A percentile compares a stretch with the other conserved stretches of the same genome.
phyloP scores from a whole-genome alignment of 805 yeast species.

The Ogataea ganodermae region DNA sequence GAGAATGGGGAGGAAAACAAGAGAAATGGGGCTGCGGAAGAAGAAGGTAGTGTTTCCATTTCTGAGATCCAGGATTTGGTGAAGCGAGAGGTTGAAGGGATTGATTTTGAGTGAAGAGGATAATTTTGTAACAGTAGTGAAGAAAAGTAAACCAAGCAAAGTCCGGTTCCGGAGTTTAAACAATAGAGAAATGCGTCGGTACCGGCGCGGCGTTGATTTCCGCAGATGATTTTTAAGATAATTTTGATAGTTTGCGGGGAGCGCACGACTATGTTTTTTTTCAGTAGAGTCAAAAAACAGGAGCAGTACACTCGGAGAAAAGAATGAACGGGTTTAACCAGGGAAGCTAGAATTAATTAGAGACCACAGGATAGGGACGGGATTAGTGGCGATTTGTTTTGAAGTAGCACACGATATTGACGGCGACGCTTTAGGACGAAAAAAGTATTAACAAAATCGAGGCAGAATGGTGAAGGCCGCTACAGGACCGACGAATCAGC shows the following conservation, averaged over 20 bases:
- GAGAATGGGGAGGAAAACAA: background rate
- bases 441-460: too few species aligned
- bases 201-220: conserved; percentile 1
- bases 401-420: too few species aligned
- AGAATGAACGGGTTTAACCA: background rate
- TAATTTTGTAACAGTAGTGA: background rate
- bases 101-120: conserved; percentile 16
- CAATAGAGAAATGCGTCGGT: background rate
- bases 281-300: background rate
- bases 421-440: too few species aligned
- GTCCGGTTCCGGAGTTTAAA: conserved; percentile 1
- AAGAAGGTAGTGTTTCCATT: conserved; percentile 16
- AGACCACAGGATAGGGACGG: too few species aligned
- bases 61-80: conserved; percentile 23
- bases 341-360: too few species aligned
- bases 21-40: background rate
- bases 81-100: conserved; percentile 23
- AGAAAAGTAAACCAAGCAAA: background rate
- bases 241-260: conserved; percentile 5
- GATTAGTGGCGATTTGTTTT: too few species aligned
- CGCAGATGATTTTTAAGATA: conserved; percentile 20
- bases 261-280: conserved; percentile 6
- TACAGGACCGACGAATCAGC: conserved; percentile 25
- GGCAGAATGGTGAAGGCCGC: conserved; percentile 19
- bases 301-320: background rate